Conservation (phyloP, 2,329 filamentous ascomycete species). For the Ascosphaera pollenicola region DNA sequence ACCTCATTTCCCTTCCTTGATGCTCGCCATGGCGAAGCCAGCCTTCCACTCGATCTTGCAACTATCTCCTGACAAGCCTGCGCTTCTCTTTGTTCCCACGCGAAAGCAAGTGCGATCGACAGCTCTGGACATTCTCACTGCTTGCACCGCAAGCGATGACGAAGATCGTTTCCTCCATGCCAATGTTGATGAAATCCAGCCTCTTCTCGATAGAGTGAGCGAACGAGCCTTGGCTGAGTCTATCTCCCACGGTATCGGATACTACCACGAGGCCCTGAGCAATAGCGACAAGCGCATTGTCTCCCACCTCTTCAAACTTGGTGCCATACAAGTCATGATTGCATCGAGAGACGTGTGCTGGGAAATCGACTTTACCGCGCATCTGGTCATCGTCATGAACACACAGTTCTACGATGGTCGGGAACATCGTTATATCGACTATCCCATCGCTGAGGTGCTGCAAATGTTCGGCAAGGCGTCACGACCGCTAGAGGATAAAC, state of each 20-base stretch:
- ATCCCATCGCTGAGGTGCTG: constrained; percentile 76
- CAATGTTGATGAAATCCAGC: constrained; percentile 57
- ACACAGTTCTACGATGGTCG: constrained; percentile 95
- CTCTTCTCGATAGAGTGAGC: constrained; percentile 61
- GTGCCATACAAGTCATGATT: constrained; percentile 69
- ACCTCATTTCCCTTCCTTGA: constrained; percentile 90
- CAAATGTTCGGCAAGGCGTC: constrained; percentile 97
- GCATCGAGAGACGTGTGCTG: constrained; percentile 81
- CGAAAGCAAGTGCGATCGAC: constrained; percentile 82
- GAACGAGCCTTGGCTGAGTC: constrained; percentile 77
- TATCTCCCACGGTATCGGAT: constrained; percentile 80
- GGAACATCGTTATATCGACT: constrained; percentile 93
- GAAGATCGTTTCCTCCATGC: constrained; percentile 88
- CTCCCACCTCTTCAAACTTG: constrained; percentile 71
- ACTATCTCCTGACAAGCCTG: constrained; percentile 70
- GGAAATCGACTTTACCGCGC: constrained; percentile 74
- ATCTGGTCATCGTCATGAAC: constrained; percentile 89
- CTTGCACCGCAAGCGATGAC: constrained; percentile 69
- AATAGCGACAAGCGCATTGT: constrained; percentile 82
- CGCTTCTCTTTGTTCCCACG: constrained; percentile 77
- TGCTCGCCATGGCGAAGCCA: constrained; percentile 96
- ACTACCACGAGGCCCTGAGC: constrained; percentile 88
- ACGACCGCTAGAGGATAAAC: constrained; percentile 53
- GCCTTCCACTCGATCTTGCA: constrained; percentile 76
- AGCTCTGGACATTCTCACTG: constrained; percentile 67